phyloP scores from a whole-genome alignment of 2,329 filamentous ascomycete genomes.

The Zasmidium citrigriseum region DNA sequence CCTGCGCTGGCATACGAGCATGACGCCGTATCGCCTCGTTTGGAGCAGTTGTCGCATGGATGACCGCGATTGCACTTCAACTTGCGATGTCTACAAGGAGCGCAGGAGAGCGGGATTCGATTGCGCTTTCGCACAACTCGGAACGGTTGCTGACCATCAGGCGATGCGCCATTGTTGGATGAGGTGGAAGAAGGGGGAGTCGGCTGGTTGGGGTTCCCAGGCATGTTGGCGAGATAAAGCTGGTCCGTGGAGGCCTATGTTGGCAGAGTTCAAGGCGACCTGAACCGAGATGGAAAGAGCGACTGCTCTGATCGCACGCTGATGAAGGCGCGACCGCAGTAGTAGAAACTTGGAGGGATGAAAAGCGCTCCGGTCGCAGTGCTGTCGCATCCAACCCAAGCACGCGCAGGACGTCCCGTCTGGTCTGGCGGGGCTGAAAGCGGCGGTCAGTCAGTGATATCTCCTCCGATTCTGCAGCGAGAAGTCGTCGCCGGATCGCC shows the following conservation, averaged over 20 bases:
- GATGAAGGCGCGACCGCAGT: not conserved
- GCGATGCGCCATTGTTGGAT: conserved; percentile 75
- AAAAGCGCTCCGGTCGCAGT: not conserved
- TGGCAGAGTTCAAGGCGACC: too few relatives aligned
- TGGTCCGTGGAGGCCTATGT: not conserved
- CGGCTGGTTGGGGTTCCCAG: conserved; percentile 43
- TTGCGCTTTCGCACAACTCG: conserved; percentile 90
- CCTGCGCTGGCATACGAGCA: conserved; percentile 77
- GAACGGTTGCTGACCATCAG: conserved; percentile 71
- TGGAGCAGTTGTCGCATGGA: conserved; percentile 93
- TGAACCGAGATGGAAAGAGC: too few relatives aligned
- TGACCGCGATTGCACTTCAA: conserved; percentile 91
- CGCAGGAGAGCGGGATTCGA: conserved; percentile 86
- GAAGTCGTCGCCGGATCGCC: not conserved
- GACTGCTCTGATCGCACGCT: not conserved
- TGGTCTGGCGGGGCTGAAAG: not conserved
- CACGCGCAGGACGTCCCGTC: not conserved
- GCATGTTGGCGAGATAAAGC: not conserved
- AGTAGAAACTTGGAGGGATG: not conserved
- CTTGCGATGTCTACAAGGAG: conserved; percentile 90
- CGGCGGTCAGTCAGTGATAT: not conserved
- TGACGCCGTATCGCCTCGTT: conserved; percentile 75
- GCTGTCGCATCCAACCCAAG: not conserved
- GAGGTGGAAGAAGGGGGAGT: conserved; percentile 77
- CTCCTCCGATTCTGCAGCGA: not conserved